phyloP scores from a whole-genome alignment of 1,139 yeast species.

The Scheffersomyces lignicola region DNA sequence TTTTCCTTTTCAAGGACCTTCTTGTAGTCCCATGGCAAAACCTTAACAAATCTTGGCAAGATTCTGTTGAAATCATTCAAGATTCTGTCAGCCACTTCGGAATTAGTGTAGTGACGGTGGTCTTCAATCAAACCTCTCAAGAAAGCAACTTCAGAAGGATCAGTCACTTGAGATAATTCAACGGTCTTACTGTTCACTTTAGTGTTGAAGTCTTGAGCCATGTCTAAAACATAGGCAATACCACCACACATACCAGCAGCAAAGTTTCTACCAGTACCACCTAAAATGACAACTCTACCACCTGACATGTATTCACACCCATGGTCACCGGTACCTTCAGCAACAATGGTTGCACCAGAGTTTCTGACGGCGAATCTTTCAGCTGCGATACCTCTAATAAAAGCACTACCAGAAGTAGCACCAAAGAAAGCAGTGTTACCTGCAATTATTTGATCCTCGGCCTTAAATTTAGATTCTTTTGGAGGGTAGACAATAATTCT shows the following conservation, averaged over 20 bases:
- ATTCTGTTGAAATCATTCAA: constrained; percentile 85
- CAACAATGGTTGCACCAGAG: constrained; percentile 96
- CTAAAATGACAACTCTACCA: constrained; percentile 93
- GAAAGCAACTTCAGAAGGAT: constrained; percentile 92
- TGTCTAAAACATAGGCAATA: constrained; percentile 93
- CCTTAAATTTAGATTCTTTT: constrained; percentile 75
- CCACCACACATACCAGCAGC: constrained; percentile 99
- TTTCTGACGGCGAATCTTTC: constrained; percentile 98
- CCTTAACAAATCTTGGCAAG: constrained; percentile 89
- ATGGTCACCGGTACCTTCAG: constrained; percentile 97
- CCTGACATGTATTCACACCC: constrained; percentile 99
- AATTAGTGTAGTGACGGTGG: constrained; percentile 91
- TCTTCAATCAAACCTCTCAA: constrained; percentile 92
- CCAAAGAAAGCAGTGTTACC: constrained; percentile 99
- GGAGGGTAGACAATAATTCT: constrained; percentile 92
- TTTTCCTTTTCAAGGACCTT: constrained; percentile 82
- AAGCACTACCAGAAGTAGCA: constrained; percentile 94
- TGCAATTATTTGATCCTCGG: constrained; percentile 93
- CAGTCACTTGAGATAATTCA: constrained; percentile 73
- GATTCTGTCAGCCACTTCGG: constrained; percentile 83
- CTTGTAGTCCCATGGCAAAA: constrained; percentile 89
- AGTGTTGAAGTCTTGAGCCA: constrained; percentile 84
- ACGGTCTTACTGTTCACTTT: constrained; percentile 83
- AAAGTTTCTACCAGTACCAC: constrained; percentile 90
- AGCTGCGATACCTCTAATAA: constrained; percentile 96